Conservation (phyloP, 2,329 filamentous ascomycete genomes). For the Exophiala mesophila region DNA sequence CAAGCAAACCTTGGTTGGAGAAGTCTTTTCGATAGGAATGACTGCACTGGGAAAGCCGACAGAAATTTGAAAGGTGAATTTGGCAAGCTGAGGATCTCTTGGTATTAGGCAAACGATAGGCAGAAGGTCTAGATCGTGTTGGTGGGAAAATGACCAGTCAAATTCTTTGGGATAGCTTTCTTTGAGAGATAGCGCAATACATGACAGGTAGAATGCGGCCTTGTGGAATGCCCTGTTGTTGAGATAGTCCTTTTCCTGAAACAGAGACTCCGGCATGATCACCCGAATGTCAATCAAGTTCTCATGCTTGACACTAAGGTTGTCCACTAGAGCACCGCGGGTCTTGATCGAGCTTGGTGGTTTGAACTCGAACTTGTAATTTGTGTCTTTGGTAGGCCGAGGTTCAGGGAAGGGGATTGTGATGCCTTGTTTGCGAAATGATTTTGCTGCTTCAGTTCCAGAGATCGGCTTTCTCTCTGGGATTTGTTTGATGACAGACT, state of each 20-base stretch:
- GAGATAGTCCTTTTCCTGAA: conserved; percentile 92
- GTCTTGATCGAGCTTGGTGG: conserved; percentile 77
- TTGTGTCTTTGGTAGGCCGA: conserved; percentile 66
- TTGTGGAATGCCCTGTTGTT: conserved; percentile 95
- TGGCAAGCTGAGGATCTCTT: conserved; percentile 23
- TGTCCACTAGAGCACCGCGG: conserved; percentile 78
- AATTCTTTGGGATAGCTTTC: conserved; percentile 51
- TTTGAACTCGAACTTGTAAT: conserved; percentile 75
- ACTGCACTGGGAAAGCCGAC: conserved; percentile 64
- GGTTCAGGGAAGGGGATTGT: conserved; percentile 82
- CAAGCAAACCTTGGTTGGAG: conserved; percentile 65
- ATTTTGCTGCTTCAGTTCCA: conserved; percentile 62
- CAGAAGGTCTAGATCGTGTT: conserved; percentile 70
- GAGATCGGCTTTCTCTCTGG: conserved; percentile 46
- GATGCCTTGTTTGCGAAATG: conserved; percentile 63
- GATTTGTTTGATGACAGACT: conserved; percentile 53
- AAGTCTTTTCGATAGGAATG: conserved; percentile 68
- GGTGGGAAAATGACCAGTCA: conserved; percentile 58
- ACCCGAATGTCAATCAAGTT: conserved; percentile 74
- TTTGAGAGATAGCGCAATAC: conserved; percentile 67
- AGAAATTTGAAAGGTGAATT: conserved; percentile 58
- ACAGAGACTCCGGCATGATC: conserved; percentile 72
- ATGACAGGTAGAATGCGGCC: conserved; percentile 83
- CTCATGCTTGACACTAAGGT: conserved; percentile 62
- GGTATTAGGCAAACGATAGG: conserved; percentile 57